Percentiles rank a stretch among this genome's conserved stretches.
phyloP scores from a whole-genome alignment of 2,329 filamentous ascomycete species.

The Apiospora rasikravindrae region DNA sequence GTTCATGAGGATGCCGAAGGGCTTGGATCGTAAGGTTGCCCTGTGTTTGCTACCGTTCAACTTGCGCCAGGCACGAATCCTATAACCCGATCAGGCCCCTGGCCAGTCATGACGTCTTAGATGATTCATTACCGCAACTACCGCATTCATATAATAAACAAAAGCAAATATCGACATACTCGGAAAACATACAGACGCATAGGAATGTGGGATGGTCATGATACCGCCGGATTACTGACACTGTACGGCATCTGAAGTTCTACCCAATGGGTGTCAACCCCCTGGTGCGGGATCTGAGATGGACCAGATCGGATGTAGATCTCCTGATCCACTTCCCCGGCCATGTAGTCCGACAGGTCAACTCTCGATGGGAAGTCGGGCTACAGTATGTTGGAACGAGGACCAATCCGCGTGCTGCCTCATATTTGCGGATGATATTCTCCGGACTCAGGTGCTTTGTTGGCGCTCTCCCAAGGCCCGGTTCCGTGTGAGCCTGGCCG shows the following conservation, averaged over 20 bases:
- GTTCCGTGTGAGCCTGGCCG: neutral
- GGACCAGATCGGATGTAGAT: conserved; percentile 1
- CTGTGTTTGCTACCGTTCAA: neutral
- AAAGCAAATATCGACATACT: neutral
- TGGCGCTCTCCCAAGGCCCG: neutral
- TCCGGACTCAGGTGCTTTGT: neutral
- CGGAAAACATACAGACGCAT: neutral
- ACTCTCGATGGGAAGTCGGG: neutral
- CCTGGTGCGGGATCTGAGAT: neutral
- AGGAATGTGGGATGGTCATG: neutral
- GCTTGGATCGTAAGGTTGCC: neutral
- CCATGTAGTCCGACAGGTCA: neutral
- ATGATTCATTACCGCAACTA: conserved; percentile 1
- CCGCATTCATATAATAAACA: neutral
- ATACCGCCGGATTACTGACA: neutral
- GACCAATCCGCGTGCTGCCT: neutral
- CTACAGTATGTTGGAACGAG: neutral
- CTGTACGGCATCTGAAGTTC: neutral
- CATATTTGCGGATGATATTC: neutral
- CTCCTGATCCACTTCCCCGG: neutral
- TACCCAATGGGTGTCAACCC: neutral
- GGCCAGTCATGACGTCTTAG: conserved; percentile 5
- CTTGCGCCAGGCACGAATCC: neutral
- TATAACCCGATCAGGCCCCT: neutral
- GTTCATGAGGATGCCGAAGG: neutral